Base-by-base conservation (phyloP, 129 eudicot species). In the Flaveria robusta region DNA sequence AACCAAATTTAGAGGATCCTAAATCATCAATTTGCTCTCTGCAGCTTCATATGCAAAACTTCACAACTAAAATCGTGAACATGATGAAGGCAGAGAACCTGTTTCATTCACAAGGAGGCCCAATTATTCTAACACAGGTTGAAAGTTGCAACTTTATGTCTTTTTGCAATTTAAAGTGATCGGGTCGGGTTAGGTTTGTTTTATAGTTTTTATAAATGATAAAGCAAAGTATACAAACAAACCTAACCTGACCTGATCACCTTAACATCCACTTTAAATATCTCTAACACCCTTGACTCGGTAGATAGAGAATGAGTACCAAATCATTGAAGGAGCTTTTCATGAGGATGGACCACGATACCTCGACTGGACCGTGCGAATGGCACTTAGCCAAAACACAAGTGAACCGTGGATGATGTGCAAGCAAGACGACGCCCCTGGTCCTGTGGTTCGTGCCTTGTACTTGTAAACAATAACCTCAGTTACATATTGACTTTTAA, bases 371-470 rank as follows among this genome's bases (percentile, higher is more conserved):
- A 91, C 96, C 0, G 97, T 93, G 29, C 56, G 43, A 64, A 94
- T 94, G 97, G 97, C 97, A 1, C 83, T 89, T 20, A 89, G 86
- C 60, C 97, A 85, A 29, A 55, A 84, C 41, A 91, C 97, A 4
- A 86, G 96, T 66, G 97, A 86, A 31, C 99, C 99, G 58, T 94
- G 99, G 99, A 77, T 83, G 24, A 94, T 94, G 99, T 94, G 99
- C 86, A 91, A 94, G 88, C 97, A 91, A 87, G 86, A 85, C 29
- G 88, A 89, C 50, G 99, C 99, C 72, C 99, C 96, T n/a, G 97
- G 86, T 81, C 97, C 93, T 1, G 89, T 94, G 89, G 99, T 94
- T 60, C 54, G 80, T 75, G 5, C 64, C 24, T 24, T 62, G 0
- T 79, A 13, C 18, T 29, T 20, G 26, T 41, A 37, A 41, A 60